phyloP scores from a whole-genome alignment of 345 rosid species.

The Eucalyptus globulus region DNA sequence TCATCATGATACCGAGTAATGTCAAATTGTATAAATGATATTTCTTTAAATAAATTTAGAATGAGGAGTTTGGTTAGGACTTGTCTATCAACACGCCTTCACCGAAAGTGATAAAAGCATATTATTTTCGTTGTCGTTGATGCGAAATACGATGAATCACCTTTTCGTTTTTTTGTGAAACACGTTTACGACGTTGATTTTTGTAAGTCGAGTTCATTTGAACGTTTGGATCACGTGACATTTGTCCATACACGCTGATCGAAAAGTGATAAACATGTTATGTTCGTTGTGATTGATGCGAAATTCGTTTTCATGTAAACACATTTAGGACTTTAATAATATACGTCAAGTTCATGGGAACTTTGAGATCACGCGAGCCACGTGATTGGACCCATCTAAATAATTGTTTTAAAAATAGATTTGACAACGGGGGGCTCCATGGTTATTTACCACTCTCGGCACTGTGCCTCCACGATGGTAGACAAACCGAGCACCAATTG shows the following conservation, averaged over 20 bases:
- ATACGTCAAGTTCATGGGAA: not conserved
- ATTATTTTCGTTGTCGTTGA: not conserved
- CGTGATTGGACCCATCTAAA: not conserved
- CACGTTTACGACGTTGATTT: not conserved
- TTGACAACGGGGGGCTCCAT: not conserved
- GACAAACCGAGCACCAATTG: not conserved
- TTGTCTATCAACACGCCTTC: fast-evolving
- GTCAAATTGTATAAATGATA: not conserved
- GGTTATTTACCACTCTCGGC: not conserved
- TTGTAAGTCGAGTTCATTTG: not conserved
- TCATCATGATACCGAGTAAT: fast-evolving
- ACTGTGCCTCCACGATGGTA: not conserved
- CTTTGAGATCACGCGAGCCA: not conserved
- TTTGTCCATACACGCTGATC: fast-evolving
- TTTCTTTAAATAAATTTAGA: not conserved
- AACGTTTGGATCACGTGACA: not conserved
- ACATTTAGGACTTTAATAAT: not conserved
- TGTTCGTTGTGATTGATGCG: not conserved
- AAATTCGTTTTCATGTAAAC: not conserved
- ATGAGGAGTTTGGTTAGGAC: not conserved
- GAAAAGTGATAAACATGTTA: not conserved
- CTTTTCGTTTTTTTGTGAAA: fast-evolving
- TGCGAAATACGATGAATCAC: not conserved
- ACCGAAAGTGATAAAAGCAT: not conserved
- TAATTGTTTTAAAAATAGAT: not conserved